Evolutionary conservation across 106 monocot species (phyloP).

Genomic region (Agapanthus africanus): DNA sequence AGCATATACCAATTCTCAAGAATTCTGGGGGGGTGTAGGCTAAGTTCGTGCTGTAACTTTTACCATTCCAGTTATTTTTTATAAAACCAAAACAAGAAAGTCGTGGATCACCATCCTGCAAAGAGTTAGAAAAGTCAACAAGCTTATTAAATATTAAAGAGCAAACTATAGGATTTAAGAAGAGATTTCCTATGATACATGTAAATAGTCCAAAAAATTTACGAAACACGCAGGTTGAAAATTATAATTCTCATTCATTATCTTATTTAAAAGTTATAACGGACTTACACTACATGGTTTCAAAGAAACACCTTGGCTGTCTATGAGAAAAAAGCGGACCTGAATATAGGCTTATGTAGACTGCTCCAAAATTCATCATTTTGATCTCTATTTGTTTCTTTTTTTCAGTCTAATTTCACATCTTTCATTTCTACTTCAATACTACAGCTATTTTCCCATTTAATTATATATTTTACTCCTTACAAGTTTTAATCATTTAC

Average conservation of each 20-base stretch:
- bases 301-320: too few species aligned
- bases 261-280: not conserved
- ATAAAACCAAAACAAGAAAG: constrained; percentile 95
- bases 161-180: not conserved
- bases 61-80: constrained; percentile 93
- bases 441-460: too few species aligned
- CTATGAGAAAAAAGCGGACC: too few species aligned
- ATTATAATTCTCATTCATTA: not conserved
- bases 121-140: constrained; percentile 2
- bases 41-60: constrained; percentile 94
- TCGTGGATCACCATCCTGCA: constrained; percentile 80
- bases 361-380: too few species aligned
- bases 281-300: too few species aligned
- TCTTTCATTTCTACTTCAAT: too few species aligned
- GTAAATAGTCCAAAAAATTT: not conserved
- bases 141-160: not conserved
- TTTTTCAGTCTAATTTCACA: too few species aligned
- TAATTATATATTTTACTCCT: too few species aligned
- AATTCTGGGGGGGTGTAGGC: constrained; percentile 98
- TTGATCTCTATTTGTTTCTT: too few species aligned
- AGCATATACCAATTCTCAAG: constrained; percentile 70
- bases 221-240: not conserved
- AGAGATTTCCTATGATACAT: not conserved
- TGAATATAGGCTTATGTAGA: too few species aligned
- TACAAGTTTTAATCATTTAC: too few species aligned